phyloP scores from a whole-genome alignment of 2,329 filamentous ascomycete species.

The Diaporthe ilicicola region DNA sequence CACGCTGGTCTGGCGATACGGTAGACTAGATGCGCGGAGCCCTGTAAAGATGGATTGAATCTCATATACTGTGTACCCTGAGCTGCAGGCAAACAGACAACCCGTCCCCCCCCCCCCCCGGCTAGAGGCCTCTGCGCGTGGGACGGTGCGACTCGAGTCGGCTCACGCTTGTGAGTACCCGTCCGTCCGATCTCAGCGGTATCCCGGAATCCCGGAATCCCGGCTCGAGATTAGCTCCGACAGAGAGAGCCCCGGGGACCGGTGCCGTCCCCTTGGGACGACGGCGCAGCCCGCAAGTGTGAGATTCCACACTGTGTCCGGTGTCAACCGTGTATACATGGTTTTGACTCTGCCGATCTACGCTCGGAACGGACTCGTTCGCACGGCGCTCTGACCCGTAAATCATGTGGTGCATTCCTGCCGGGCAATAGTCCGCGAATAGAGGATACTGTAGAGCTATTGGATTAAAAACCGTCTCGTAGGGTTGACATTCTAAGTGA shows the following conservation, averaged over 20 bases:
- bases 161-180: too few relatives aligned
- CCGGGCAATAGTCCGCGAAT: too few relatives aligned
- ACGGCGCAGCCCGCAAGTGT: not conserved
- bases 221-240: not conserved
- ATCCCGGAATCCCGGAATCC: not conserved
- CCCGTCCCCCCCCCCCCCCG: too few relatives aligned
- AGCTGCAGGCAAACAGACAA: not conserved
- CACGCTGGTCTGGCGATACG: too few relatives aligned
- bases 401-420: not conserved
- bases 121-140: not conserved
- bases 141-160: not conserved
- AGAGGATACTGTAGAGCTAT: not conserved
- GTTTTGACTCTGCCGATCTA: not conserved
- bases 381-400: not conserved
- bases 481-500: not conserved
- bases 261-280: not conserved
- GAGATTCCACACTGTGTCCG: conserved; percentile 15
- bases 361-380: not conserved
- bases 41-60: not conserved
- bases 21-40: too few relatives aligned
- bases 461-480: not conserved
- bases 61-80: not conserved
- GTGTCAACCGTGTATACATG: not conserved
- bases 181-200: not conserved
- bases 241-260: not conserved